These are phyloP conservation scores for Phyllachora maydis DNA, from an alignment of 2,329 filamentous ascomycete genomes.

Conservation along the genomic window DNA sequence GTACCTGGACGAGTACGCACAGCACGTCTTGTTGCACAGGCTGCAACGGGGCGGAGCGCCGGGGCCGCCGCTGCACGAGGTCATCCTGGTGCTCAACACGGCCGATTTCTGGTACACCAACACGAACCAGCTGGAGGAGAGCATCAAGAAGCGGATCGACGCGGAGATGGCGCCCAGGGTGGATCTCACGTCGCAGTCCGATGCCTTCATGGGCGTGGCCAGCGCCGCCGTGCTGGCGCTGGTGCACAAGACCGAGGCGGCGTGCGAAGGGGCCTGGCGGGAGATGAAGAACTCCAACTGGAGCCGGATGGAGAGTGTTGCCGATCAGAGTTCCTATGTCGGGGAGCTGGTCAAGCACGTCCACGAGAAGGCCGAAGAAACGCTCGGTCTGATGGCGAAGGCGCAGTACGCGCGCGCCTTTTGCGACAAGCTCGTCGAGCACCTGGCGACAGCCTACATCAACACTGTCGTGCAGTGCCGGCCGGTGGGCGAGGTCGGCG, in stretches of 20 bases:
- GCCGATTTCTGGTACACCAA: conserved; percentile 95
- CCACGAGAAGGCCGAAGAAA: conserved; percentile 51
- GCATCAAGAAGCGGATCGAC: conserved; percentile 80
- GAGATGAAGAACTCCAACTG: conserved; percentile 96
- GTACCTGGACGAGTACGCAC: conserved; percentile 87
- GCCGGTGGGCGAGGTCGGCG: conserved; percentile 82
- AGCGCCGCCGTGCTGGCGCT: conserved; percentile 69
- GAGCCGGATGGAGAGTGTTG: conserved; percentile 82
- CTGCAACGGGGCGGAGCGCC: conserved; percentile 33
- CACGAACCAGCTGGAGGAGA: conserved; percentile 83
- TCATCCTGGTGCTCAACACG: conserved; percentile 78
- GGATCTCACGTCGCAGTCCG: conserved; percentile 80
- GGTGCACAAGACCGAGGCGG: conserved; percentile 64
- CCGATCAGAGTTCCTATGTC: conserved; percentile 86
- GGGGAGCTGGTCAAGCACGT: conserved; percentile 57
- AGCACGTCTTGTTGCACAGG: conserved; percentile 68
- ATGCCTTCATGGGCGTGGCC: conserved; percentile 88
- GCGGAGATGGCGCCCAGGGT: conserved; percentile 53
- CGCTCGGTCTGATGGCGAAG: conserved; percentile 62
- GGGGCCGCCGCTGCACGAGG: conserved; percentile 44
- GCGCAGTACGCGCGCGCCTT: conserved; percentile 88
- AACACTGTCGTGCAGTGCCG: conserved; percentile 71
- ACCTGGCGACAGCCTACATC: conserved; percentile 61
- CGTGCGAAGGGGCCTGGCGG: conserved; percentile 74
- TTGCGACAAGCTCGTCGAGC: conserved; percentile 87